Evolutionary conservation across 805 yeast genomes (phyloP).

Genomic region (Kodamaea nitidulidarum): DNA sequence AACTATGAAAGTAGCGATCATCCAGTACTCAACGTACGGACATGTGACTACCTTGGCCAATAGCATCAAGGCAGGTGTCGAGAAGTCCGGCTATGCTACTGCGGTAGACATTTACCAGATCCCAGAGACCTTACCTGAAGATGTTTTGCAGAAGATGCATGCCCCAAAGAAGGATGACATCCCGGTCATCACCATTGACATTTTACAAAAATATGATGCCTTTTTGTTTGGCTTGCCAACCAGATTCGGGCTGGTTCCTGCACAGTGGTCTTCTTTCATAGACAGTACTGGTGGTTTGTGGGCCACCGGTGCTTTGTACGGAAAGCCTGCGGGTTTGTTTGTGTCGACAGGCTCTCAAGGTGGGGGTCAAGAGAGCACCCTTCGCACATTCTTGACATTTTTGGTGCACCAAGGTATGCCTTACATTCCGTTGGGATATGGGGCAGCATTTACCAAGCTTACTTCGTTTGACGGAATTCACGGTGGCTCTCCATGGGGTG

Average conservation of each 20-base stretch:
- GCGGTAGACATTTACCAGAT: conserved; percentile 71
- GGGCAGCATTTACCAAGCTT: conserved; percentile 49
- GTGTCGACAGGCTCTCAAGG: conserved; percentile 69
- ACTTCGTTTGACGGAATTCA: conserved; percentile 62
- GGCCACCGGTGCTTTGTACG: conserved; percentile 65
- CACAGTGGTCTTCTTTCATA: conserved; percentile 75
- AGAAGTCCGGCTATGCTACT: conserved; percentile 55
- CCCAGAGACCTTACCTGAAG: conserved; percentile 69
- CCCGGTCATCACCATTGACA: conserved; percentile 57
- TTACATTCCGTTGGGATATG: conserved; percentile 75
- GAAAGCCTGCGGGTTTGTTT: conserved; percentile 72
- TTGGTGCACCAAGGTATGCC: conserved; percentile 75
- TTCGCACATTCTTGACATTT: conserved; percentile 52
- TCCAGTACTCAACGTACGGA: conserved; percentile 79
- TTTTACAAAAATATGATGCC: conserved; percentile 62
- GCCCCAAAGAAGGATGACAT: conserved; percentile 55
- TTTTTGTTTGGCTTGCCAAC: conserved; percentile 79
- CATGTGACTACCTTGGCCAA: conserved; percentile 70
- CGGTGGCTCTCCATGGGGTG: conserved; percentile 87
- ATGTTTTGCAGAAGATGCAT: conserved; percentile 55
- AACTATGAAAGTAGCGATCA: conserved; percentile 57
- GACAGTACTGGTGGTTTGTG: conserved; percentile 74
- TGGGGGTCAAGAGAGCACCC: conserved; percentile 78
- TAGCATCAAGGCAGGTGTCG: conserved; percentile 64
- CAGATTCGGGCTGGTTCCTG: conserved; percentile 70